Percentiles rank a stretch among this genome's conserved stretches.
Conservation (phyloP, 768 basidiomycete genomes). For the Daedaleopsis nitida region DNA sequence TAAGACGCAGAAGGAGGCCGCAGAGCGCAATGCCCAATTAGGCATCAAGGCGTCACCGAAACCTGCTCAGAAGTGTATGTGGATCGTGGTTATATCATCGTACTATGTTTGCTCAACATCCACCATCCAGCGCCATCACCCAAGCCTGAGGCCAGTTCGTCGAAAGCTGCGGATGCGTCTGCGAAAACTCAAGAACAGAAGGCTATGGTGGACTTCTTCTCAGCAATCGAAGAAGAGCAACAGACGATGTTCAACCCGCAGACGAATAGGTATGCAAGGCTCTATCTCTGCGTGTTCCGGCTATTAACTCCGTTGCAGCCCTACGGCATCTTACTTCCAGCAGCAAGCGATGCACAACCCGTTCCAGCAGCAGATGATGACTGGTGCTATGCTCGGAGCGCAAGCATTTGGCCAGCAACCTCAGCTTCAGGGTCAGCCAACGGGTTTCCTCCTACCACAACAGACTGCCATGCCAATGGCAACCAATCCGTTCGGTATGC, state of each 20-base stretch:
- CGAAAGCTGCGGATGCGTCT: not conserved
- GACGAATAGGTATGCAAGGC: slow-evolving; percentile 49
- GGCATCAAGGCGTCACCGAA: slow-evolving; percentile 27
- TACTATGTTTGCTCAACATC: not conserved
- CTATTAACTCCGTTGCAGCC: slow-evolving; percentile 36
- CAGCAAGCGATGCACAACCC: slow-evolving; percentile 73
- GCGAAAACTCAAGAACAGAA: slow-evolving; percentile 43
- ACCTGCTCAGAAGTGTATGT: slow-evolving; percentile 34
- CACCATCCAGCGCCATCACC: slow-evolving; percentile 15
- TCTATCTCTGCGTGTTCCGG: not conserved
- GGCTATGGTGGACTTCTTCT: slow-evolving; percentile 82
- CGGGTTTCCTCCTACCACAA: slow-evolving; percentile 57
- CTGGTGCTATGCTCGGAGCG: slow-evolving; percentile 39
- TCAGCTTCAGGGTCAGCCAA: slow-evolving; percentile 45
- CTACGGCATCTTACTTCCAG: slow-evolving; percentile 51
- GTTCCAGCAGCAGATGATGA: slow-evolving; percentile 53
- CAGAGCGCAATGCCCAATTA: slow-evolving; percentile 44
- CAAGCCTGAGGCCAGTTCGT: slow-evolving; percentile 16
- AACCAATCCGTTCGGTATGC: slow-evolving; percentile 50
- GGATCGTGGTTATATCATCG: no score
- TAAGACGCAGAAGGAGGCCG: slow-evolving; percentile 72
- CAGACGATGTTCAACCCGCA: slow-evolving; percentile 70
- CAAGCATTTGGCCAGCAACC: slow-evolving; percentile 63
- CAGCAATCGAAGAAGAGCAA: slow-evolving; percentile 82
- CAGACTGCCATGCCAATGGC: slow-evolving; percentile 40